phyloP scores from a whole-genome alignment of 495 filamentous ascomycete species.

The Tuber borchii region DNA sequence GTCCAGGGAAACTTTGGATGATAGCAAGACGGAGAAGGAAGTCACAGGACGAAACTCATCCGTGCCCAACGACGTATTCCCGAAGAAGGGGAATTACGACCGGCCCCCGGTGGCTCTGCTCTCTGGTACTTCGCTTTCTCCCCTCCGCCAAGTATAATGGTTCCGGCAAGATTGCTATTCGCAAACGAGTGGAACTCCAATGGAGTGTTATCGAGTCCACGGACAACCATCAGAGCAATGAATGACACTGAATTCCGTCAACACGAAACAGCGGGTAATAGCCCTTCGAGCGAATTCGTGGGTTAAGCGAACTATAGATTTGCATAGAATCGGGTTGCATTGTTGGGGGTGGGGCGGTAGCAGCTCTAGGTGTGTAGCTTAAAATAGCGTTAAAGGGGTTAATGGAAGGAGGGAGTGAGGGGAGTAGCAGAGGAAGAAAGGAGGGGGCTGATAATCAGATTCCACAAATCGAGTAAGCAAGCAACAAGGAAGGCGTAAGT shows the following conservation, averaged over 20 bases:
- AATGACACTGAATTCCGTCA: constrained; percentile 46
- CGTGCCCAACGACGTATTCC: constrained; percentile 70
- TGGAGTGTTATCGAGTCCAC: constrained; percentile 48
- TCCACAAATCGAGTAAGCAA: neutral
- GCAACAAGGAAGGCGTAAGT: neutral
- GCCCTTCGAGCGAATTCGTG: too few species aligned
- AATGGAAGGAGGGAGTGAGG: too few species aligned
- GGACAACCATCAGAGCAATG: constrained; percentile 55
- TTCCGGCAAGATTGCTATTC: constrained; percentile 80
- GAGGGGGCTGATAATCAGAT: neutral
- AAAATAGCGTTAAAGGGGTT: too few species aligned
- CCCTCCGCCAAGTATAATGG: constrained; percentile 80
- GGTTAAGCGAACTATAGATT: too few species aligned
- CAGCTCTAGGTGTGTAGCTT: too few species aligned
- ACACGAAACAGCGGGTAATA: too few species aligned
- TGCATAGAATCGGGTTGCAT: too few species aligned
- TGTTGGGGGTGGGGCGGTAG: too few species aligned
- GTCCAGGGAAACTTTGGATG: constrained; percentile 76
- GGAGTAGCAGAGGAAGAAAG: too few species aligned
- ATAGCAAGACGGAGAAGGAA: constrained; percentile 77
- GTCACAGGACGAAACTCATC: constrained; percentile 71
- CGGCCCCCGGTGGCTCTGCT: too few species aligned
- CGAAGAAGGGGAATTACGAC: constrained; percentile 77
- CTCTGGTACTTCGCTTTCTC: too few species aligned
- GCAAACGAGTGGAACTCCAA: constrained; percentile 61